Conservation (phyloP, 176 grass and related monocot species). For the Zoysia japonica region DNA sequence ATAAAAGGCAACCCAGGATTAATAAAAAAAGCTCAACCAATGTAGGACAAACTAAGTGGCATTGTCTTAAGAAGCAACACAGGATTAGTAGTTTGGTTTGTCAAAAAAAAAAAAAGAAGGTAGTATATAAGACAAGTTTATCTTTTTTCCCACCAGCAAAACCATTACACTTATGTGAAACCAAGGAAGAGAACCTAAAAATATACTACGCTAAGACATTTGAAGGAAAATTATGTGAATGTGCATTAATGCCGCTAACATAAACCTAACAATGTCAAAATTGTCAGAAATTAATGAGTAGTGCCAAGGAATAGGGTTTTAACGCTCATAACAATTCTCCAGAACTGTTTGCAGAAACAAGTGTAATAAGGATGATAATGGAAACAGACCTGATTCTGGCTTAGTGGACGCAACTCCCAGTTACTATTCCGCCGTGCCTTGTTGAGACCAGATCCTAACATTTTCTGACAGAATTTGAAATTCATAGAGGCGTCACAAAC, state of each 20-base stretch:
- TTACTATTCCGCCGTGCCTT: slow-evolving; percentile 84
- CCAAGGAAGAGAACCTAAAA: background rate
- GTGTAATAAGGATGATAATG: background rate
- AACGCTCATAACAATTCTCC: slow-evolving; percentile 1
- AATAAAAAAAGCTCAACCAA: too few species aligned
- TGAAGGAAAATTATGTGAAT: background rate
- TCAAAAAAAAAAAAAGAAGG: background rate
- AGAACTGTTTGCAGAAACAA: slow-evolving; percentile 8
- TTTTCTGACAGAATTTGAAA: slow-evolving; percentile 54
- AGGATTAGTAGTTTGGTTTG: background rate
- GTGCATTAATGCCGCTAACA: background rate
- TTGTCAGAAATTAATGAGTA: slow-evolving; percentile 7
- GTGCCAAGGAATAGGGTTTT: background rate
- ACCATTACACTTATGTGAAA: background rate
- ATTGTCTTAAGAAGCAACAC: too few species aligned
- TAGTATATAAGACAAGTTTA: background rate
- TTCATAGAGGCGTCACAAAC: slow-evolving; percentile 10
- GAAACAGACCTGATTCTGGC: slow-evolving; percentile 71
- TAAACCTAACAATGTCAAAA: slow-evolving; percentile 4
- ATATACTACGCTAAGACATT: background rate
- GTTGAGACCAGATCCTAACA: slow-evolving; percentile 89
- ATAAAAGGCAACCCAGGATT: background rate
- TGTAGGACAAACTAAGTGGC: too few species aligned
- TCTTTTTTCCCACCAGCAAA: background rate
- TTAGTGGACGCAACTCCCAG: slow-evolving; percentile 88